Evolutionary conservation across 176 grass and related monocot species (phyloP).

Genomic region (Avena insularis): DNA sequence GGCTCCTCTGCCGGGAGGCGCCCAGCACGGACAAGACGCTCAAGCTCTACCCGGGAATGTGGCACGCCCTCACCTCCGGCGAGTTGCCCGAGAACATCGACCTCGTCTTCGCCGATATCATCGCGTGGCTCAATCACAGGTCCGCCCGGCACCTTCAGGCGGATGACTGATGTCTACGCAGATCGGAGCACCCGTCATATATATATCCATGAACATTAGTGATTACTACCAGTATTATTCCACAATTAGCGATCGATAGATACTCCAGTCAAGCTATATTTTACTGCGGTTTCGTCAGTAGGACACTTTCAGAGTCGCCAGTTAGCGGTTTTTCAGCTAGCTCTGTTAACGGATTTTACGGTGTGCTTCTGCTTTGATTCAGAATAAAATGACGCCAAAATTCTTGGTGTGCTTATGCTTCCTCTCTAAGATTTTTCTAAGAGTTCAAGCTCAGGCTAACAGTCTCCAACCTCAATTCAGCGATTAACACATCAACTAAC

Average conservation of each 20-base stretch:
- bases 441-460: too few species aligned
- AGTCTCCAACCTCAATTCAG: neutral
- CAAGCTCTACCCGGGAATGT: slow-evolving; percentile 69
- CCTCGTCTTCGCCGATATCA: slow-evolving; percentile 36
- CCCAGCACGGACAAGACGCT: slow-evolving; percentile 65
- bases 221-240: too few species aligned
- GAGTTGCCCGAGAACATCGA: slow-evolving; percentile 38
- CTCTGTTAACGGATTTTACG: too few species aligned
- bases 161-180: neutral
- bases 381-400: too few species aligned
- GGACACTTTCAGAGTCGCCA: too few species aligned
- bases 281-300: too few species aligned
- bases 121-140: slow-evolving; percentile 64
- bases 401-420: too few species aligned
- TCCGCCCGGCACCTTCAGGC: neutral
- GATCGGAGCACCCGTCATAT: neutral
- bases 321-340: too few species aligned
- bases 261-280: too few species aligned
- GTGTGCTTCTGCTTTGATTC: too few species aligned
- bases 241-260: neutral
- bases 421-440: too few species aligned
- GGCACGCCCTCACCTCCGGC: slow-evolving; percentile 81
- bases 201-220: neutral
- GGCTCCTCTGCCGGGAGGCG: slow-evolving; percentile 54
- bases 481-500: neutral